Percentiles rank a stretch among this genome's conserved stretches.
Evolutionary conservation across 805 yeast genomes (phyloP).

Genomic region (Millerozyma miso): DNA sequence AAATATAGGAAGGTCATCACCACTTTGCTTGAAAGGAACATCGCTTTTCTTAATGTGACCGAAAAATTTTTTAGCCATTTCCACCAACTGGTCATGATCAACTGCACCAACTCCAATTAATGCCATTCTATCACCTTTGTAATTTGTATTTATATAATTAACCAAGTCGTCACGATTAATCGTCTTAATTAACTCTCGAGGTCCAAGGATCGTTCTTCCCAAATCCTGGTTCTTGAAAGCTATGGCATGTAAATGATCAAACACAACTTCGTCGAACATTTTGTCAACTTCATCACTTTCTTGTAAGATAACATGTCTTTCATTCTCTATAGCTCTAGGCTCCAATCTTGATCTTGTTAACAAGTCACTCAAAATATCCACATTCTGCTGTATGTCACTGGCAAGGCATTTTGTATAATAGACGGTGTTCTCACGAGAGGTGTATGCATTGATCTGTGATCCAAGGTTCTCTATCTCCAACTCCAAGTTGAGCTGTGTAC

Average conservation of each 20-base stretch:
- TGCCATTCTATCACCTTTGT: conserved; percentile 96
- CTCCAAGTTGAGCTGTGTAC: conserved; percentile 81
- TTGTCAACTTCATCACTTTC: conserved; percentile 98
- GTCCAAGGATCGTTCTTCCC: conserved; percentile 96
- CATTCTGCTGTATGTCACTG: conserved; percentile 76
- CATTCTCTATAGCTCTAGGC: conserved; percentile 83
- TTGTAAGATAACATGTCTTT: conserved; percentile 92
- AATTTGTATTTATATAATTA: conserved; percentile 77
- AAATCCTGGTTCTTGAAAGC: conserved; percentile 87
- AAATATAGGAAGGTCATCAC: conserved; percentile 74
- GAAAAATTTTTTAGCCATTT: conserved; percentile 71
- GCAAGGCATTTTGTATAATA: conserved; percentile 87
- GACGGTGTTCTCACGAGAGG: conserved; percentile 95
- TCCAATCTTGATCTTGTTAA: conserved; percentile 83
- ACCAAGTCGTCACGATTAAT: conserved; percentile 74
- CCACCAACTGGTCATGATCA: conserved; percentile 77
- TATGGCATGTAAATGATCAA: conserved; percentile 92
- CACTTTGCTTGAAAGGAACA: conserved; percentile 67
- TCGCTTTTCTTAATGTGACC: conserved; percentile 61
- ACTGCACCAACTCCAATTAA: conserved; percentile 96
- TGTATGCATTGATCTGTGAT: conserved; percentile 96
- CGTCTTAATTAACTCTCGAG: conserved; percentile 79
- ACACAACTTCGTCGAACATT: conserved; percentile 97
- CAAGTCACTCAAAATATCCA: conserved; percentile 86
- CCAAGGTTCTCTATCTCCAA: conserved; percentile 95